Percentiles rank a stretch among this genome's conserved stretches.
These are phyloP conservation scores for Coemansia biformis DNA, from an alignment of 192 early-diverging fungal genomes.

Conservation along the genomic window DNA sequence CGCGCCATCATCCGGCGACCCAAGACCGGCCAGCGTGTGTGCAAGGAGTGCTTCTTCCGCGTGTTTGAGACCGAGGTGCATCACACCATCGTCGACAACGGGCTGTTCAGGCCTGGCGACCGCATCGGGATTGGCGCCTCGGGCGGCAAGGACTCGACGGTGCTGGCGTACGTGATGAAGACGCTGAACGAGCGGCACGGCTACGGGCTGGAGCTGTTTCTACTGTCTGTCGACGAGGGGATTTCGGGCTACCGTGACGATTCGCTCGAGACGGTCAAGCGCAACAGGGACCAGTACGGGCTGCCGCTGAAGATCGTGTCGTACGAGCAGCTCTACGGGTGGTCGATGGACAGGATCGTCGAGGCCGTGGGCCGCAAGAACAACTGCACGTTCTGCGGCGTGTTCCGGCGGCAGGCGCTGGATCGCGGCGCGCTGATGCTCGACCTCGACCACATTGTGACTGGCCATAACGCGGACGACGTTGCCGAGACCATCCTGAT, in stretches of 20 bases:
- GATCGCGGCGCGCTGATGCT: conserved; percentile 91
- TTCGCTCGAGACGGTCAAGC: conserved; percentile 94
- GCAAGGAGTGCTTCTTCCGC: conserved; percentile 84
- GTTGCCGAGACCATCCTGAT: conserved; percentile 98
- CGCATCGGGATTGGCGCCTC: conserved; percentile 92
- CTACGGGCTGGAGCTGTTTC: conserved; percentile 84
- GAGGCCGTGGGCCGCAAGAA: conserved; percentile 91
- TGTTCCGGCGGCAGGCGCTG: conserved; percentile 94
- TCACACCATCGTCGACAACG: conserved; percentile 76
- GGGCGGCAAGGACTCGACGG: conserved; percentile 95
- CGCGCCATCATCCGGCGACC: conserved; percentile 87
- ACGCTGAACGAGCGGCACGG: conserved; percentile 85
- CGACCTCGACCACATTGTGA: conserved; percentile 91
- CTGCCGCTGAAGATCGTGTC: conserved; percentile 92
- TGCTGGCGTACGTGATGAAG: conserved; percentile 92
- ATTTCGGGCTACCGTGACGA: conserved; percentile 98
- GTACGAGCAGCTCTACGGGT: conserved; percentile 93
- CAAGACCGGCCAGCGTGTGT: conserved; percentile 85
- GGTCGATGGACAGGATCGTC: conserved; percentile 98
- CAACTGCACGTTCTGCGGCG: conserved; percentile 99
- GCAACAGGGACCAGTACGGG: conserved; percentile 89
- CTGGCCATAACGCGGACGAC: conserved; percentile 98
- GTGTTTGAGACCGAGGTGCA: conserved; percentile 95
- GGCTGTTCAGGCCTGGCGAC: conserved; percentile 81
- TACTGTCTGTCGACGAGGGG: conserved; percentile 97